These are phyloP conservation scores for Gentiana straminea DNA, from an alignment of 257 asterid species.

Conservation along the genomic window DNA sequence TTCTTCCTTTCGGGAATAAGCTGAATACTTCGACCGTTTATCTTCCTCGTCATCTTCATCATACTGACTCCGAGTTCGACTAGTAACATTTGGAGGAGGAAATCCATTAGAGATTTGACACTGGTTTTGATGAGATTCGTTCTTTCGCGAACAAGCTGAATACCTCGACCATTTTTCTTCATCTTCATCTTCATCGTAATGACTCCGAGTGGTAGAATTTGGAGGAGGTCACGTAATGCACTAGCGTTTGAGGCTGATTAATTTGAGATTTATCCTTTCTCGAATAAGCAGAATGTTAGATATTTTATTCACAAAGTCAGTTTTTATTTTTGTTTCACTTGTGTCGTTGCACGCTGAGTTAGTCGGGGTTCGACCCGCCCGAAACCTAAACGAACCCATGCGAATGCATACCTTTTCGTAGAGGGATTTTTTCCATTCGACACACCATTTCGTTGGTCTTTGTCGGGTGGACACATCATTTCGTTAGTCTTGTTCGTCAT, in stretches of 20 bases:
- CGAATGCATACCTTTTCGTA: too few species aligned
- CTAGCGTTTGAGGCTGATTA: slow-evolving; percentile 17
- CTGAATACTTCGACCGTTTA: slow-evolving; percentile 20
- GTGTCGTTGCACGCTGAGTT: too few species aligned
- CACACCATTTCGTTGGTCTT: too few species aligned
- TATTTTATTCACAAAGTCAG: too few species aligned
- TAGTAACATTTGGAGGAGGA: too few species aligned
- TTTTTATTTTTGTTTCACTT: too few species aligned
- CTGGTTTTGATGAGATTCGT: slow-evolving; percentile 17
- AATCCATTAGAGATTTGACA: slow-evolving; percentile 21
- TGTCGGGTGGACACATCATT: too few species aligned
- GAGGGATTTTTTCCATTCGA: too few species aligned
- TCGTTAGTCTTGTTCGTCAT: too few species aligned
- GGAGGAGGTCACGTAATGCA: slow-evolving; percentile 9
- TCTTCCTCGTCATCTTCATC: slow-evolving; percentile 33
- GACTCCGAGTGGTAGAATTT: background rate
- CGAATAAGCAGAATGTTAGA: slow-evolving; percentile 30
- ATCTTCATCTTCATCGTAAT: slow-evolving; percentile 26
- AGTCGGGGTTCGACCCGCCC: too few species aligned
- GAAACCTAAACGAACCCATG: too few species aligned
- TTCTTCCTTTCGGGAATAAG: slow-evolving; percentile 20
- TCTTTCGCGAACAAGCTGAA: slow-evolving; percentile 23
- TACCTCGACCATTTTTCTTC: slow-evolving; percentile 26
- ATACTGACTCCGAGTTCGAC: slow-evolving; percentile 4
- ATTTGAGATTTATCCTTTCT: slow-evolving; percentile 18